Percentiles rank a stretch among this genome's conserved stretches.
Evolutionary conservation across 2,329 filamentous ascomycete species (phyloP).

Genomic region (Cladophialophora psammophila): DNA sequence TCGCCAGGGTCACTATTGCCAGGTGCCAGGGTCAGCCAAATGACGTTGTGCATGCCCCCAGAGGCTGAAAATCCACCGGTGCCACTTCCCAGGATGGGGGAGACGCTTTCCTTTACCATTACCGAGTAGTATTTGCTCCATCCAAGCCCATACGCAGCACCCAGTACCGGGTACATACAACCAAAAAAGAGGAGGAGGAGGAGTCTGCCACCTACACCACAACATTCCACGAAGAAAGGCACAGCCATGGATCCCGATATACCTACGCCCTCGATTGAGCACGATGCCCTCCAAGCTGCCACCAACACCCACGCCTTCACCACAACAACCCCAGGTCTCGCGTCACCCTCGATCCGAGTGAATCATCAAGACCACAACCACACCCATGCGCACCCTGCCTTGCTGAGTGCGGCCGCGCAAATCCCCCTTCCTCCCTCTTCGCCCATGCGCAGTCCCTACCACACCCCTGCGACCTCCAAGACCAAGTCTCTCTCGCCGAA

Average conservation of each 20-base stretch:
- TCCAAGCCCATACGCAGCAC: not conserved
- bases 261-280: constrained; percentile 35
- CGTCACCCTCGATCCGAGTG: constrained; percentile 29
- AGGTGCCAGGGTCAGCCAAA: constrained; percentile 3
- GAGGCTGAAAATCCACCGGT: not conserved
- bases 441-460: constrained; percentile 33
- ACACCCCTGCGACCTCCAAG: constrained; percentile 24
- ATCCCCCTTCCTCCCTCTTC: constrained; percentile 33
- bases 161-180: not conserved
- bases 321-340: constrained; percentile 18
- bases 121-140: not conserved
- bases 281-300: constrained; percentile 22
- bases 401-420: constrained; percentile 23
- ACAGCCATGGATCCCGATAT: constrained; percentile 37
- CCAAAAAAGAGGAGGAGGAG: not conserved
- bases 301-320: constrained; percentile 1
- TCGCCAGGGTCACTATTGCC: not conserved
- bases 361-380: constrained; percentile 15
- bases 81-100: not conserved
- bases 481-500: constrained; percentile 31
- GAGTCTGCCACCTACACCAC: not conserved
- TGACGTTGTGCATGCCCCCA: constrained; percentile 10
- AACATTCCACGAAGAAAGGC: not conserved
- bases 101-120: not conserved
- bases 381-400: constrained; percentile 13